These are phyloP conservation scores for Wickerhamiella occidentalis DNA, from an alignment of 805 yeast species.

Conservation along the genomic window DNA sequence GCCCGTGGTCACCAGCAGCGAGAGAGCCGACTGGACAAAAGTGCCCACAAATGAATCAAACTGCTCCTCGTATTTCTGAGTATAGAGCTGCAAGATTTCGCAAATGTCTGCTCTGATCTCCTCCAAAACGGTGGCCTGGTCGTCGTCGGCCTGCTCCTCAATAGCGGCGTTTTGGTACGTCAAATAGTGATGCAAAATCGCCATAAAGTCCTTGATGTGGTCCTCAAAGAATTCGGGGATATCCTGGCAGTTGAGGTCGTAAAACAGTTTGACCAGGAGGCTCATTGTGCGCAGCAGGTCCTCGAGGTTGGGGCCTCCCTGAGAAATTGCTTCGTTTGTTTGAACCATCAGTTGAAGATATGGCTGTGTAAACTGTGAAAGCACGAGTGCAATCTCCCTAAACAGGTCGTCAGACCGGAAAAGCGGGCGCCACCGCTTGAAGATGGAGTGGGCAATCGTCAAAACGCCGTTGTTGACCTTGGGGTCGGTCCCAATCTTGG, in stretches of 20 bases:
- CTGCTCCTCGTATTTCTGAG: constrained; percentile 84
- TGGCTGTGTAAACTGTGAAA: constrained; percentile 71
- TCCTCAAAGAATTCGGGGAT: constrained; percentile 97
- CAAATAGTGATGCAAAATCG: constrained; percentile 68
- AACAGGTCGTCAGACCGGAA: constrained; percentile 85
- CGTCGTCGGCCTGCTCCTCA: constrained; percentile 46
- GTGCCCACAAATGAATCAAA: constrained; percentile 62
- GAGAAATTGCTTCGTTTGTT: constrained; percentile 49
- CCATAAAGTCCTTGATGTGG: constrained; percentile 64
- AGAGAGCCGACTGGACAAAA: constrained; percentile 78
- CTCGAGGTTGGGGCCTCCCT: constrained; percentile 27
- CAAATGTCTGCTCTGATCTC: constrained; percentile 70
- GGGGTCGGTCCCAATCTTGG: constrained; percentile 41
- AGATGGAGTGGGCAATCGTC: constrained; percentile 87
- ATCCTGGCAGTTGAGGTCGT: constrained; percentile 93
- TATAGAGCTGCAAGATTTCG: constrained; percentile 73
- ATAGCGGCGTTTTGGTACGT: constrained; percentile 45
- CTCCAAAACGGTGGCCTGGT: constrained; percentile 55
- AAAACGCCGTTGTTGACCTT: constrained; percentile 68
- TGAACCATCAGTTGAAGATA: constrained; percentile 52
- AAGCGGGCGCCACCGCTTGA: constrained; percentile 92
- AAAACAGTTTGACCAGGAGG: constrained; percentile 67
- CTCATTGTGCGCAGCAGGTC: constrained; percentile 40
- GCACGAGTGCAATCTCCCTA: constrained; percentile 73
- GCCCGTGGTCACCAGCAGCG: constrained; percentile 51